These are phyloP conservation scores for Cercospora sp. DNA, from an alignment of 2,329 filamentous ascomycete genomes.

Conservation along the genomic window DNA sequence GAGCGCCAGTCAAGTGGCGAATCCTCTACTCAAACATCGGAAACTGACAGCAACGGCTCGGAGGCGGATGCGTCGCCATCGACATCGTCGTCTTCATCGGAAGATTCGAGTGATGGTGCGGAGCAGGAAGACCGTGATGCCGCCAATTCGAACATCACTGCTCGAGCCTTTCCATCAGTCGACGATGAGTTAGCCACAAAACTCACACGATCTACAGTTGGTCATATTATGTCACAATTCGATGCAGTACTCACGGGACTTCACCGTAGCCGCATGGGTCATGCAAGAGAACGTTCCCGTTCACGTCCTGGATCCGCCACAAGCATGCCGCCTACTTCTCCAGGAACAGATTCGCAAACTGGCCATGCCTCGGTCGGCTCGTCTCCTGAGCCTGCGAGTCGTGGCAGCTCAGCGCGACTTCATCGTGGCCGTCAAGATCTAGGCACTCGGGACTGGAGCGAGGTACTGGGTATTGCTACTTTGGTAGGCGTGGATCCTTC, in stretches of 20 bases:
- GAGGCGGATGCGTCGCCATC: not conserved
- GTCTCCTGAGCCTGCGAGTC: not conserved
- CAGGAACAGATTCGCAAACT: not conserved
- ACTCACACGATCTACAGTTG: slow-evolving; percentile 66
- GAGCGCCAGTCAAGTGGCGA: not conserved
- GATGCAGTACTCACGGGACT: slow-evolving; percentile 70
- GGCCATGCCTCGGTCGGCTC: not conserved
- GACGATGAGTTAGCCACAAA: slow-evolving; percentile 68
- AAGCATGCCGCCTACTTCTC: not conserved
- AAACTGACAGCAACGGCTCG: not conserved
- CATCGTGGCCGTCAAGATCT: slow-evolving; percentile 25
- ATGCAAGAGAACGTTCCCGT: slow-evolving; percentile 21
- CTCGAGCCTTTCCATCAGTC: slow-evolving; percentile 42
- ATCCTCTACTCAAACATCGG: not conserved
- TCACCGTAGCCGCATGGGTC: slow-evolving; percentile 53
- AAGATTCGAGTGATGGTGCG: not conserved
- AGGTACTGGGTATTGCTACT: slow-evolving; percentile 76
- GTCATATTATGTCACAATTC: slow-evolving; percentile 68
- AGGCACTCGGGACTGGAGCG: slow-evolving; percentile 74
- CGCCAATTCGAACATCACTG: not conserved
- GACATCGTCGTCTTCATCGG: not conserved
- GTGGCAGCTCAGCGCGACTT: slow-evolving; percentile 1
- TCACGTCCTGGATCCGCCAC: slow-evolving; percentile 8
- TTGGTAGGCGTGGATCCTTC: slow-evolving; percentile 67
- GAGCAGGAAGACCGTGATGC: not conserved